A percentile compares a stretch with the other conserved stretches of the same genome.
Evolutionary conservation across 2,329 filamentous ascomycete species (phyloP).

Genomic region (Aspergillus neoniger): DNA sequence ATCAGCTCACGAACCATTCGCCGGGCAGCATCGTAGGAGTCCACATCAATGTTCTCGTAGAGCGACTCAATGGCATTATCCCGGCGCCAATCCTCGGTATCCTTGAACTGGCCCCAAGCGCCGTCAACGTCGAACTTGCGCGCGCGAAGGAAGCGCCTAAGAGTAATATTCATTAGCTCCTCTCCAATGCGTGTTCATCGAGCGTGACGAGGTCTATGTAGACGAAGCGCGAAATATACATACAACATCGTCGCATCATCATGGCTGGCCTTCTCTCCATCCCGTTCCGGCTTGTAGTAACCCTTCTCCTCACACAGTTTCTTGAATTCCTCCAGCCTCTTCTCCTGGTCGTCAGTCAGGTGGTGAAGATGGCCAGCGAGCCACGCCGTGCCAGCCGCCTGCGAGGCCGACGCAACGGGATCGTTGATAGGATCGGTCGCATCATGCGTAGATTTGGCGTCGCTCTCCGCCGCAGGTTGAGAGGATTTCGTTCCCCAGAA

Average conservation of each 20-base stretch:
- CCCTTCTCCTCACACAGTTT: conserved; percentile 63
- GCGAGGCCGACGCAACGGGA: conserved; percentile 36
- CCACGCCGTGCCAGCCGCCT: conserved; percentile 40
- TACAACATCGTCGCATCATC: conserved; percentile 53
- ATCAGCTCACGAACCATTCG: conserved; percentile 61
- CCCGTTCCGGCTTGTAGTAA: conserved; percentile 46
- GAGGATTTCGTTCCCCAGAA: conserved; percentile 36
- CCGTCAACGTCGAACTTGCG: conserved; percentile 77
- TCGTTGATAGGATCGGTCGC: conserved; percentile 38
- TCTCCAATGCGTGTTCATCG: neutral
- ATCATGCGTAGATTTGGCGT: conserved; percentile 27
- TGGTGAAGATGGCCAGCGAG: conserved; percentile 73
- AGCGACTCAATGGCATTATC: conserved; percentile 76
- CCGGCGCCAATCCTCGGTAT: conserved; percentile 83
- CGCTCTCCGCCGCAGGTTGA: conserved; percentile 31
- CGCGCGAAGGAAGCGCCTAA: conserved; percentile 80
- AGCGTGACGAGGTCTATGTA: neutral
- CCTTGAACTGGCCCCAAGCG: conserved; percentile 79
- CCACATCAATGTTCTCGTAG: conserved; percentile 82
- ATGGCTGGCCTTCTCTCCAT: conserved; percentile 44
- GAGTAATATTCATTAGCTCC: neutral
- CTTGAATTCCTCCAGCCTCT: conserved; percentile 73
- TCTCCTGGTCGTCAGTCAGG: conserved; percentile 68
- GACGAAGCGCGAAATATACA: conserved; percentile 20
- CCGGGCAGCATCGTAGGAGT: conserved; percentile 75